These are phyloP conservation scores for Apiotrichum montevideense DNA, from an alignment of 1,284 basidiomycete species.

Conservation along the genomic window DNA sequence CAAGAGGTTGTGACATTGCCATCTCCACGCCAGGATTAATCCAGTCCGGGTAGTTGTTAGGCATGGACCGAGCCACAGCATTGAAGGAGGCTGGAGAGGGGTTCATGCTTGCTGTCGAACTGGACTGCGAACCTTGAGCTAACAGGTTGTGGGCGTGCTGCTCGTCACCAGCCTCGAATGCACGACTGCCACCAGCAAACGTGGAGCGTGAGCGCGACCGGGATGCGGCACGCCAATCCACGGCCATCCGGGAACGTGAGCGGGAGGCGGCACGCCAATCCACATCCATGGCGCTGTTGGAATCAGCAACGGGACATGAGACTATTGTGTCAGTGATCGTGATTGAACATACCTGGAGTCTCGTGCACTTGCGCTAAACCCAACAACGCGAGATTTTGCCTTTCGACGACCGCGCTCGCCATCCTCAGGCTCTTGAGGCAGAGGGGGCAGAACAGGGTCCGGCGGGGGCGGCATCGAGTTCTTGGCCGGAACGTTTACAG, in stretches of 20 bases:
- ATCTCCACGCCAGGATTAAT: constrained; percentile 14
- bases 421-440: constrained; percentile 8
- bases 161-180: constrained; percentile 39
- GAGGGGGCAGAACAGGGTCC: background rate
- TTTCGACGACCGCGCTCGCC: constrained; percentile 51
- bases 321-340: background rate
- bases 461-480: constrained; percentile 5
- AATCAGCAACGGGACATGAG: background rate
- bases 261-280: constrained; percentile 91
- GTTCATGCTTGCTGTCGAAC: constrained; percentile 44
- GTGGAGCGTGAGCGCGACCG: constrained; percentile 47
- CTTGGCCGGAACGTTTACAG: background rate
- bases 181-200: constrained; percentile 17
- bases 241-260: constrained; percentile 80
- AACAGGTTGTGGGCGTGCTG: constrained; percentile 47
- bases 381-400: constrained; percentile 50
- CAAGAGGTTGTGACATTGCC: constrained; percentile 20
- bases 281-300: constrained; percentile 55
- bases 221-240: constrained; percentile 51
- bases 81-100: constrained; percentile 15
- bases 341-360: constrained; percentile 17
- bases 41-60: constrained; percentile 19
- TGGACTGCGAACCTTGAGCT: constrained; percentile 33
- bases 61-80: constrained; percentile 21
- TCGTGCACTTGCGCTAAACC: constrained; percentile 42